Conservation (phyloP, 805 yeast species). For the Candida caryicola region DNA sequence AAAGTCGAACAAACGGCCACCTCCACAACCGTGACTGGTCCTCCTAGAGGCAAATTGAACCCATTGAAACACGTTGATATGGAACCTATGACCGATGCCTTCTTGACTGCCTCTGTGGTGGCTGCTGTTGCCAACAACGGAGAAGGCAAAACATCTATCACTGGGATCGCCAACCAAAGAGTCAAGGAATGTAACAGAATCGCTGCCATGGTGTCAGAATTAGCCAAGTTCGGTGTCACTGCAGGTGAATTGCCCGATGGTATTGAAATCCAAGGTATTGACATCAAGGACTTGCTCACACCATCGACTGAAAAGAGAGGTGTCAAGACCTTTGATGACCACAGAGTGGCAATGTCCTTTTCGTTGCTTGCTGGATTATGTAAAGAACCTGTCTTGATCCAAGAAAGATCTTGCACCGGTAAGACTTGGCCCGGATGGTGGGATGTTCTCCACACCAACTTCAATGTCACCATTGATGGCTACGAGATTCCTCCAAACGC, state of each 20-base stretch:
- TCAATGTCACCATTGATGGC: constrained; percentile 70
- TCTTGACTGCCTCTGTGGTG: constrained; percentile 91
- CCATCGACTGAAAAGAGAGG: constrained; percentile 58
- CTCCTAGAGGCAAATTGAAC: constrained; percentile 62
- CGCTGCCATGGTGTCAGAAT: constrained; percentile 86
- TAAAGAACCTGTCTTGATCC: constrained; percentile 60
- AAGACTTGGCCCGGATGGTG: constrained; percentile 99
- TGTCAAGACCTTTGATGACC: constrained; percentile 85
- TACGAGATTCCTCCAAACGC: constrained; percentile 46
- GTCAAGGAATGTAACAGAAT: constrained; percentile 97
- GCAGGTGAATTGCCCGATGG: constrained; percentile 91
- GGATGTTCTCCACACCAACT: constrained; percentile 77
- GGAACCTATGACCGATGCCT: constrained; percentile 99
- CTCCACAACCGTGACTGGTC: constrained; percentile 91
- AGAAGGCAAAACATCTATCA: constrained; percentile 63
- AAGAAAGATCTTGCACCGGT: constrained; percentile 89
- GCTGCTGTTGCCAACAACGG: constrained; percentile 79
- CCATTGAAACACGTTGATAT: constrained; percentile 81
- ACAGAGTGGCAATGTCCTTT: constrained; percentile 97
- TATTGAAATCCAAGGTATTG: constrained; percentile 75
- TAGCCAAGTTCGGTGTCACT: constrained; percentile 85
- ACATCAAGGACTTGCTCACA: constrained; percentile 45
- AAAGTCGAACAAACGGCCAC: constrained; percentile 75
- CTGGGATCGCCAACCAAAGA: constrained; percentile 96
- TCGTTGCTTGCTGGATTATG: constrained; percentile 80